Conservation (phyloP, 2,329 filamentous ascomycete species). For the Samsoniella hepiali region DNA sequence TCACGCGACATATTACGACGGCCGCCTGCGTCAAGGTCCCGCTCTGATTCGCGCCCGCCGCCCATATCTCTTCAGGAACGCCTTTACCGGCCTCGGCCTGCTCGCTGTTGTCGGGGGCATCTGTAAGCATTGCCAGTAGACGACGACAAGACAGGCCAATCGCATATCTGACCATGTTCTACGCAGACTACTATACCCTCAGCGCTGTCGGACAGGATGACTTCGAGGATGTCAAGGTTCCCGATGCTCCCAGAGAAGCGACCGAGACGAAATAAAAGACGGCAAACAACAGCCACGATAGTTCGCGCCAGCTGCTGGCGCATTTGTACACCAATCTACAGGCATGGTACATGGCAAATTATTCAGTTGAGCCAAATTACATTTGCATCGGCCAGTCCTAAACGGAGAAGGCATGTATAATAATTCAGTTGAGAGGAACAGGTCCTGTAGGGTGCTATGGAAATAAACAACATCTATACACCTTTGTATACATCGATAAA, state of each 20-base stretch:
- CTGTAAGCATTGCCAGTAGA: slow-evolving; percentile 58
- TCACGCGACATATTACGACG: slow-evolving; percentile 82
- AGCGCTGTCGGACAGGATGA: slow-evolving; percentile 90
- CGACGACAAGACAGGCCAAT: not conserved
- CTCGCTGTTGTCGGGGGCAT: slow-evolving; percentile 75
- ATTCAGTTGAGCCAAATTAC: not conserved
- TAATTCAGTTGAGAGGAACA: slow-evolving; percentile 1
- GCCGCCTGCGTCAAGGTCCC: slow-evolving; percentile 77
- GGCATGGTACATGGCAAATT: not conserved
- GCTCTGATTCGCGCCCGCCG: slow-evolving; percentile 88
- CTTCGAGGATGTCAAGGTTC: slow-evolving; percentile 92
- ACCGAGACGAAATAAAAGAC: slow-evolving; percentile 33
- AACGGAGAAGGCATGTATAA: slow-evolving; percentile 4
- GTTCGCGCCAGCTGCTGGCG: not conserved
- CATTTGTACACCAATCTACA: not conserved
- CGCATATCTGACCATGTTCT: slow-evolving; percentile 21
- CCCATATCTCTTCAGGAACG: slow-evolving; percentile 89
- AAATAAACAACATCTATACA: slow-evolving; percentile 3
- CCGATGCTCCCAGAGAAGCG: slow-evolving; percentile 62
- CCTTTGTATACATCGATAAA: slow-evolving; percentile 3
- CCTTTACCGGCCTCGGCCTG: slow-evolving; percentile 73
- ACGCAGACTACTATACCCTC: slow-evolving; percentile 61
- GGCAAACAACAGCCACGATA: not conserved
- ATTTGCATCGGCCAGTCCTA: not conserved
- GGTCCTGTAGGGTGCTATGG: not conserved